phyloP scores from a whole-genome alignment of 176 grass and related monocot species.

The Thalia dealbata region DNA sequence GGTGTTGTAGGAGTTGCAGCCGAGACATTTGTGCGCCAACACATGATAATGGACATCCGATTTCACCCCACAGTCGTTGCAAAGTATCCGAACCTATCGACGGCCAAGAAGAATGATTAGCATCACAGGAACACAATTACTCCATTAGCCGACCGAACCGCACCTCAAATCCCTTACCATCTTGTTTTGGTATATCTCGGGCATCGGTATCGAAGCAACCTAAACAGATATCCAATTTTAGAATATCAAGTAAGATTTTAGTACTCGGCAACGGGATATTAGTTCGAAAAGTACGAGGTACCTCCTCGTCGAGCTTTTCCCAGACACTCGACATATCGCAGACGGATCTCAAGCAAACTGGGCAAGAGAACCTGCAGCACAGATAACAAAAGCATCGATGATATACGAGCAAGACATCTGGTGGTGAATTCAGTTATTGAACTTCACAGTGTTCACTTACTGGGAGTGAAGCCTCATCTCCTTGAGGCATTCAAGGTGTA shows the following conservation, averaged over 20 bases:
- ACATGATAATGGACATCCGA: constrained; percentile 62
- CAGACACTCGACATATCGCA: constrained; percentile 64
- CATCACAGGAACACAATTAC: background rate
- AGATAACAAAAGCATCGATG: background rate
- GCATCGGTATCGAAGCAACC: constrained; percentile 72
- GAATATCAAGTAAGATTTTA: background rate
- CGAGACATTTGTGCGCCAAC: constrained; percentile 63
- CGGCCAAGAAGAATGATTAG: background rate
- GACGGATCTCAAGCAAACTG: constrained; percentile 56
- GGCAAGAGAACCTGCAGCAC: constrained; percentile 70
- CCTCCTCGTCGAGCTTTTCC: constrained; percentile 67
- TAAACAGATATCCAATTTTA: constrained; percentile 12
- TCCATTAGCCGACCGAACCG: background rate
- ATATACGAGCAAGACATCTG: background rate
- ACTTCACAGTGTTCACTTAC: constrained; percentile 26
- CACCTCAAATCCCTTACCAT: constrained; percentile 43
- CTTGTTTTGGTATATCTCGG: constrained; percentile 55
- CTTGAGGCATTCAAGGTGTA: constrained; percentile 69
- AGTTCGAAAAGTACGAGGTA: constrained; percentile 11
- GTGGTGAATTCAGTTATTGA: background rate
- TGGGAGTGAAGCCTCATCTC: constrained; percentile 61
- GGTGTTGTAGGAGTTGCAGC: constrained; percentile 73
- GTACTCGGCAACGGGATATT: background rate
- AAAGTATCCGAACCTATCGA: constrained; percentile 69
- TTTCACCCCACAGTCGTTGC: constrained; percentile 67